Evolutionary conservation across 257 asterid genomes (phyloP).

Genomic region (Fraxinus pennsylvanica): DNA sequence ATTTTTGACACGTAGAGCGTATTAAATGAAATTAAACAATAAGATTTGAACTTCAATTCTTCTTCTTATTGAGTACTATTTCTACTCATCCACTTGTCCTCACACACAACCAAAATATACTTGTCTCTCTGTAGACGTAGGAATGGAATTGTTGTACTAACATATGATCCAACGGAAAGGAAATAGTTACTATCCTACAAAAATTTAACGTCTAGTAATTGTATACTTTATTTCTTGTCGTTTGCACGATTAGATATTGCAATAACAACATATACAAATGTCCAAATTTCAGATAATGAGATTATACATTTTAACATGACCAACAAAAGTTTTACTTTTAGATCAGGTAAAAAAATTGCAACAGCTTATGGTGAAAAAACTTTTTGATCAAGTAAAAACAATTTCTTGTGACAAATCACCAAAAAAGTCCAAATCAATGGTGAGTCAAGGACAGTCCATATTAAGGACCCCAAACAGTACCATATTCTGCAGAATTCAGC

Average conservation of each 20-base stretch:
- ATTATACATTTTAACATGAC: not conserved
- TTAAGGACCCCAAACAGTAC: conserved; percentile 4
- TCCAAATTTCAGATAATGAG: not conserved
- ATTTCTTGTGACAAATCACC: not conserved
- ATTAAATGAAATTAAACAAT: too few species aligned
- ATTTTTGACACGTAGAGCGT: too few species aligned
- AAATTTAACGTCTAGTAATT: too few species aligned
- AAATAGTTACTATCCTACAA: too few species aligned
- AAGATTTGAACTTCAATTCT: too few species aligned
- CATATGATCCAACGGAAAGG: too few species aligned
- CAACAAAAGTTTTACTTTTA: not conserved
- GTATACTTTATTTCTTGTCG: not conserved
- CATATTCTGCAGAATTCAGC: conserved; percentile 23
- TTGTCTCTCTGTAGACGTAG: not conserved
- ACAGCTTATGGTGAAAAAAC: not conserved
- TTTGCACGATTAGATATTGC: not conserved
- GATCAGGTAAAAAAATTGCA: not conserved
- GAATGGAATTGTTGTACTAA: not conserved
- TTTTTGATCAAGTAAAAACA: not conserved
- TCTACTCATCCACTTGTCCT: not conserved
- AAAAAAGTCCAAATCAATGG: not conserved
- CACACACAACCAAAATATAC: not conserved
- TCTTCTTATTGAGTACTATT: too few species aligned
- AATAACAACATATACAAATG: not conserved
- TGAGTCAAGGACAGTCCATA: not conserved